Evolutionary conservation across 257 asterid genomes (phyloP).

Genomic region (Ballota nigra): DNA sequence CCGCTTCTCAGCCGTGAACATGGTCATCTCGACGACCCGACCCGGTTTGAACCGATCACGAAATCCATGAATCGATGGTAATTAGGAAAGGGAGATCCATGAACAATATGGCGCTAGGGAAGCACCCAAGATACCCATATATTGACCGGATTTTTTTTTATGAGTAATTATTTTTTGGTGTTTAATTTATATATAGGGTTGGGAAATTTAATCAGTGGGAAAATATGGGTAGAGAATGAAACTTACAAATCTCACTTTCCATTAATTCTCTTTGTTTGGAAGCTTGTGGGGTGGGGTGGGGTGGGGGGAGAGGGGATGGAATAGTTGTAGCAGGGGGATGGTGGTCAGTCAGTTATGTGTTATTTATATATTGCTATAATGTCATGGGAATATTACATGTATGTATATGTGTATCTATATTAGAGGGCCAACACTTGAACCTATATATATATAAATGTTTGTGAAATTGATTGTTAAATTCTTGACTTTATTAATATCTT

Average conservation of each 20-base stretch:
- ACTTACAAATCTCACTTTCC: constrained; percentile 69
- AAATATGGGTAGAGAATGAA: constrained; percentile 37
- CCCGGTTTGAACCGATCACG: not conserved
- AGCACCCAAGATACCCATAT: constrained; percentile 43
- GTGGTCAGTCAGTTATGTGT: constrained; percentile 61
- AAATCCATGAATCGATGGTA: constrained; percentile 43
- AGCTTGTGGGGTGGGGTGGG: constrained; percentile 49
- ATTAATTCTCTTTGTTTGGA: constrained; percentile 78
- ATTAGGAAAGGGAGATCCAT: constrained; percentile 8
- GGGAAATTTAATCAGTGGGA: constrained; percentile 30
- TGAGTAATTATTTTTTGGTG: not conserved
- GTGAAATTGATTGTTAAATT: not conserved
- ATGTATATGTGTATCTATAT: constrained; percentile 4
- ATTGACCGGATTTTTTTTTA: constrained; percentile 34
- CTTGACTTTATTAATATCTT: constrained; percentile 40
- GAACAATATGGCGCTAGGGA: constrained; percentile 28
- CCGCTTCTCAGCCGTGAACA: constrained; percentile 48
- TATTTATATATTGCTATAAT: constrained; percentile 23
- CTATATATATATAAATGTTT: not conserved
- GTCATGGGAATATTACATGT: constrained; percentile 11
- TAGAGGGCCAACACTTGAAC: constrained; percentile 11
- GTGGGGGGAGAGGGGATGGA: constrained; percentile 22
- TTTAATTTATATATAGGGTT: not conserved
- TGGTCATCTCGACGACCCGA: constrained; percentile 56
- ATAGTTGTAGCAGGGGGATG: constrained; percentile 44